Evolutionary conservation across 805 yeast species (phyloP).

Genomic region (Komagataella pseudopastoris): DNA sequence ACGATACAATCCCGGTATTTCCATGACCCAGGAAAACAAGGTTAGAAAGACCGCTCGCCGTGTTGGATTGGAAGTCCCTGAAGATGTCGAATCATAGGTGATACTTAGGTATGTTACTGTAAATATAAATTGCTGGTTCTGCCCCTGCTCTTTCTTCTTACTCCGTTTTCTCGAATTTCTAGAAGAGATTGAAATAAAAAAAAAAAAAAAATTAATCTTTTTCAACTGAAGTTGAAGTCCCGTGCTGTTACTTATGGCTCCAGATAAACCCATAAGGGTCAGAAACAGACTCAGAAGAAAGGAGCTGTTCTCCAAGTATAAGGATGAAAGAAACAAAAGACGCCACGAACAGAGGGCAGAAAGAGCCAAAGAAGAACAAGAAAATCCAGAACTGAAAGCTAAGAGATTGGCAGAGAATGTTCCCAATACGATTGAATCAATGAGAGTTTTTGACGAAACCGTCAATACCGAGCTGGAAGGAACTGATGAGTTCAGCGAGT

Average conservation of each 20-base stretch:
- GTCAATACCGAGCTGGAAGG: conserved; percentile 45
- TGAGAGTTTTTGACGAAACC: conserved; percentile 81
- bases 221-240: neutral
- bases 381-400: conserved; percentile 69
- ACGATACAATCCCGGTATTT: conserved; percentile 77
- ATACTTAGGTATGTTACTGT: neutral
- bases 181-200: neutral
- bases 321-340: conserved; percentile 61
- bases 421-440: conserved; percentile 72
- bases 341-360: conserved; percentile 68
- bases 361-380: conserved; percentile 78
- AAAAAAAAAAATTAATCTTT: neutral
- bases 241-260: conserved; percentile 18
- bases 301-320: conserved; percentile 57
- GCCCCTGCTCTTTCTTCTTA: neutral
- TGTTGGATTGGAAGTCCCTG: conserved; percentile 75
- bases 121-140: neutral
- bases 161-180: neutral
- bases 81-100: conserved; percentile 5
- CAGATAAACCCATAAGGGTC: conserved; percentile 28
- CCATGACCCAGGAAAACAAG: conserved; percentile 65
- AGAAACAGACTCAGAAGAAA: conserved; percentile 75
- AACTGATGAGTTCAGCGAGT: conserved; percentile 49
- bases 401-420: conserved; percentile 69
- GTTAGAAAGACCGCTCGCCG: conserved; percentile 69